phyloP scores from a whole-genome alignment of 257 asterid genomes.

The Fraxinus americana region DNA sequence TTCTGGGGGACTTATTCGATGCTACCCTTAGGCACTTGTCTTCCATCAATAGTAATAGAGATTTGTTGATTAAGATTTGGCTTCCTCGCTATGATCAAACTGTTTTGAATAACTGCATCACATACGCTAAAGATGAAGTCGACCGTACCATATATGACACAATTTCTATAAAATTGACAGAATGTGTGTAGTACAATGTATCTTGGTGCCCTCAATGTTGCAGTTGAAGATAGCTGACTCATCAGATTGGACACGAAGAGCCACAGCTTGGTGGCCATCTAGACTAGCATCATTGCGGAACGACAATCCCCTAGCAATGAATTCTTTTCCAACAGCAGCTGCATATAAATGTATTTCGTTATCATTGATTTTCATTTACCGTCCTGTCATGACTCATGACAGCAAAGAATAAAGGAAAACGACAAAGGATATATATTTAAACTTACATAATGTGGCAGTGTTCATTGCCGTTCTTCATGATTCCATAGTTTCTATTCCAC shows the following conservation, averaged over 20 bases:
- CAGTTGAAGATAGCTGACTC: constrained; percentile 60
- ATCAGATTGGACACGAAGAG: constrained; percentile 52
- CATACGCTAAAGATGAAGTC: constrained; percentile 46
- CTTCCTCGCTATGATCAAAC: constrained; percentile 25
- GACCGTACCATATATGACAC: constrained; percentile 33
- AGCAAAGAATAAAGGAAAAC: no score
- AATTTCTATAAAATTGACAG: constrained; percentile 41
- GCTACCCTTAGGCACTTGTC: background rate
- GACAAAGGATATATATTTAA: background rate
- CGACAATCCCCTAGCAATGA: no score
- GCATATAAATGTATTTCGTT: no score
- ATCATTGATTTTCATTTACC: no score
- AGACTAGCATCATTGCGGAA: constrained; percentile 42
- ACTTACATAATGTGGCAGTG: constrained; percentile 61
- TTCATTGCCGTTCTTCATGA: constrained; percentile 39
- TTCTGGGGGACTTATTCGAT: constrained; percentile 33
- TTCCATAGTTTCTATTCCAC: constrained; percentile 36
- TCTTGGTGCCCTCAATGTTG: constrained; percentile 63
- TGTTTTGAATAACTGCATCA: constrained; percentile 30
- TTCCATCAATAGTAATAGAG: constrained; percentile 44
- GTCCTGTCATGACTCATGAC: no score
- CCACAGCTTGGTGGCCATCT: constrained; percentile 71
- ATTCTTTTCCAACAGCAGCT: no score
- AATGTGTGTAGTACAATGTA: constrained; percentile 37
- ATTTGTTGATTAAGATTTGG: constrained; percentile 21